A percentile compares a stretch with the other conserved stretches of the same genome.
phyloP scores from a whole-genome alignment of 1,284 basidiomycete genomes.

The Mycena citricolor region DNA sequence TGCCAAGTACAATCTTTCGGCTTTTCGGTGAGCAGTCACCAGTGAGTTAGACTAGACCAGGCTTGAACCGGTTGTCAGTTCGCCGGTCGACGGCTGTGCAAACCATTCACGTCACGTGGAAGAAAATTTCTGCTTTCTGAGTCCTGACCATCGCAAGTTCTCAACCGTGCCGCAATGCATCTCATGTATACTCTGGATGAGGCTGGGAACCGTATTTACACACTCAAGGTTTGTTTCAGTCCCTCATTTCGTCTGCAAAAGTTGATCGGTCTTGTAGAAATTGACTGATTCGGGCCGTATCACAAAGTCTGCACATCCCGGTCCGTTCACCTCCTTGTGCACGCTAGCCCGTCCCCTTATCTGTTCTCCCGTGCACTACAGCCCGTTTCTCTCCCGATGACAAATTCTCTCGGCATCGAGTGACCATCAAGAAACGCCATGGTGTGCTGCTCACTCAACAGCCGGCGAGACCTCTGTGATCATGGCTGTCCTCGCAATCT shows the following conservation, averaged over 20 bases:
- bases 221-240: constrained; percentile 71
- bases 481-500: too few species aligned
- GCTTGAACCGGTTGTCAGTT: too few species aligned
- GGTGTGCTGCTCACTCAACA: constrained; percentile 85
- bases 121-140: constrained; percentile 25
- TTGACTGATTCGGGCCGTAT: constrained; percentile 74
- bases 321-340: constrained; percentile 47
- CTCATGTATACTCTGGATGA: constrained; percentile 89
- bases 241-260: constrained; percentile 1
- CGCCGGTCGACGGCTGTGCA: too few species aligned
- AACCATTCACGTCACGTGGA: not conserved
- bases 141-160: too few species aligned
- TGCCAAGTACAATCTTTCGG: too few species aligned
- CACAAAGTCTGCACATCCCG: constrained; percentile 93
- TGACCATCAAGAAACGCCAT: constrained; percentile 91
- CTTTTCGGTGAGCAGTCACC: too few species aligned
- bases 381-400: constrained; percentile 97
- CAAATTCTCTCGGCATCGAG: constrained; percentile 95
- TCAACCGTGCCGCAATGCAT: constrained; percentile 87
- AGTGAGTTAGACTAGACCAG: too few species aligned
- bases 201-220: constrained; percentile 81
- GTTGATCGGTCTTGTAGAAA: constrained; percentile 58
- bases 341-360: constrained; percentile 4
- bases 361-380: too few species aligned
- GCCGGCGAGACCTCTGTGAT: constrained; percentile 86